These are phyloP conservation scores for Fonsecaea nubica DNA, from an alignment of 2,329 filamentous ascomycete species.

Conservation along the genomic window DNA sequence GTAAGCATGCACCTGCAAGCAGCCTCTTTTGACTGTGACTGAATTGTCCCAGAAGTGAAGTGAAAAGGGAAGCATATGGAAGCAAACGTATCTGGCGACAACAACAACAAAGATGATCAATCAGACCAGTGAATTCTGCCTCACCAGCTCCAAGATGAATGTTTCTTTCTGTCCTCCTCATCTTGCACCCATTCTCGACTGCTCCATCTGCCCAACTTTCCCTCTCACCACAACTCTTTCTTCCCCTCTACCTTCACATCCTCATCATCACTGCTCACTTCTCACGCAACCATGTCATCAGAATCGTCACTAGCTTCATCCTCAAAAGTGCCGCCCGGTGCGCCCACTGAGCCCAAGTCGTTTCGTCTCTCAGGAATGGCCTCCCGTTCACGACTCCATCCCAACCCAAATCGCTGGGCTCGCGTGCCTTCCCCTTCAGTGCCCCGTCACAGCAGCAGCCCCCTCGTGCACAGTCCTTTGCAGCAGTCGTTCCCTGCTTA, in stretches of 20 bases:
- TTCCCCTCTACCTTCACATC: conserved; percentile 12
- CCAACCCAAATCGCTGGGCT: background rate
- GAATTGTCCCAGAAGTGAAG: conserved; percentile 8
- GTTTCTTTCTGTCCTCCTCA: background rate
- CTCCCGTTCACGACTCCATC: conserved; percentile 3
- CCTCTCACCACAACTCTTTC: background rate
- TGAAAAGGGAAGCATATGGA: background rate
- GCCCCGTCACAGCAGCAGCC: conserved; percentile 30
- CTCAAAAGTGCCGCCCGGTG: conserved; percentile 15
- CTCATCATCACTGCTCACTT: background rate
- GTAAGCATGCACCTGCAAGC: conserved; percentile 7
- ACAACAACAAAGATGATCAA: conserved; percentile 7
- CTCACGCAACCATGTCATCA: conserved; percentile 19
- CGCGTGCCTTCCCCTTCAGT: conserved; percentile 12
- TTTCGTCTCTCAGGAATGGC: conserved; percentile 24
- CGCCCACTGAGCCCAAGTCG: conserved; percentile 20
- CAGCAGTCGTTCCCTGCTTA: conserved; percentile 34
- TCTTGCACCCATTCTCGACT: conserved; percentile 4
- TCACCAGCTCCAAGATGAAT: conserved; percentile 18
- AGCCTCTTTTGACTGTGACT: conserved; percentile 5
- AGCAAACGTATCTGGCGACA: conserved; percentile 6
- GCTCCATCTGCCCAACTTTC: conserved; percentile 10
- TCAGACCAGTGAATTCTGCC: conserved; percentile 23
- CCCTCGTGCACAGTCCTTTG: conserved; percentile 28
- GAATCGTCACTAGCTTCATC: conserved; percentile 3